Conservation (phyloP, 148 eudicot genomes). For the Chenopodium berlandieri region DNA sequence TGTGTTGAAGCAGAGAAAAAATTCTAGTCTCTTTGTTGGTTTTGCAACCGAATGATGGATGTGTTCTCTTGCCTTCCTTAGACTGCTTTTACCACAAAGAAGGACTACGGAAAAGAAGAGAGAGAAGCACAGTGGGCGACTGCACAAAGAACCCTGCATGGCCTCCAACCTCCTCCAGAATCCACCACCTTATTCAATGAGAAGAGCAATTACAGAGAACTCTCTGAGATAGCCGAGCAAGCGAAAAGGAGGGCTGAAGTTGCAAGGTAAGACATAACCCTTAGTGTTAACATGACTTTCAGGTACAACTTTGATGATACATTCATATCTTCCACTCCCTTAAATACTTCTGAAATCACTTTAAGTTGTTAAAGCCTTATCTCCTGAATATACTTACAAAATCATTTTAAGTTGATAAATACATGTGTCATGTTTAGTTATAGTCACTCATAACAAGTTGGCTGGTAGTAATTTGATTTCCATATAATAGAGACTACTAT, state of each 20-base stretch:
- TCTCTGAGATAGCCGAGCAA: constrained; percentile 59
- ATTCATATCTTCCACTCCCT: background rate
- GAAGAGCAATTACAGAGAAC: constrained; percentile 46
- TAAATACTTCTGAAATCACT: background rate
- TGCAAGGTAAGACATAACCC: constrained; percentile 34
- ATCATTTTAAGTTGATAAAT: background rate
- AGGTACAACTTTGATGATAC: background rate
- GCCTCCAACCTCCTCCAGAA: constrained; percentile 64
- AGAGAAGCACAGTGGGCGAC: constrained; percentile 76
- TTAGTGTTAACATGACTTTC: background rate
- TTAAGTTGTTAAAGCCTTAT: too few relatives aligned
- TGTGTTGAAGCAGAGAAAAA: background rate
- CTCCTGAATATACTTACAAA: too few relatives aligned
- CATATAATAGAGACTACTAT: background rate
- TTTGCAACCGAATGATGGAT: background rate
- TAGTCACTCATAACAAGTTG: background rate
- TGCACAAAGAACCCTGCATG: constrained; percentile 62
- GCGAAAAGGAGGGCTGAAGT: constrained; percentile 57
- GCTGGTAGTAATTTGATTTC: too few relatives aligned
- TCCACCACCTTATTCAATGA: constrained; percentile 31
- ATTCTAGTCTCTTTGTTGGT: background rate
- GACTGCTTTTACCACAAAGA: constrained; percentile 74
- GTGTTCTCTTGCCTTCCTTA: constrained; percentile 5
- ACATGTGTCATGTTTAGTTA: background rate
- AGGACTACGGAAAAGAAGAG: constrained; percentile 65